These are phyloP conservation scores for Rhodotorula babjevae DNA, from an alignment of 768 basidiomycete species.

Conservation along the genomic window DNA sequence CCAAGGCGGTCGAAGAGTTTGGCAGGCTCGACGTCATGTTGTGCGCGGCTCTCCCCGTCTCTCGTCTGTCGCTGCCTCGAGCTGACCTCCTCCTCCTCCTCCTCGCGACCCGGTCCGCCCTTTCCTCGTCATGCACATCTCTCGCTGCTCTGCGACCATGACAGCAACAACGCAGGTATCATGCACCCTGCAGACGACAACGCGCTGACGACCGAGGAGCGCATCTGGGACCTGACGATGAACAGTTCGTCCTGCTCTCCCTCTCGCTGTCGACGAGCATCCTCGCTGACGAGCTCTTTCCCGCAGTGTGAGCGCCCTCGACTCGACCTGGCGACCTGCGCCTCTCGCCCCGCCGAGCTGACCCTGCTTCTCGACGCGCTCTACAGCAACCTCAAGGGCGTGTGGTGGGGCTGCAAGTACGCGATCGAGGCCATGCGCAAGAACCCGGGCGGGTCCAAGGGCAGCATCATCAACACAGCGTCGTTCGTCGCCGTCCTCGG, in stretches of 20 bases:
- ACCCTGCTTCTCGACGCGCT: conserved; percentile 44
- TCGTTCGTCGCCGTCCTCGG: conserved; percentile 94
- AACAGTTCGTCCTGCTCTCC: conserved; percentile 11
- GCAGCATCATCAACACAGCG: conserved; percentile 94
- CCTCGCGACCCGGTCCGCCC: no score
- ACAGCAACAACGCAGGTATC: conserved; percentile 60
- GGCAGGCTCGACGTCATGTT: conserved; percentile 90
- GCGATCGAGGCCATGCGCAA: conserved; percentile 94
- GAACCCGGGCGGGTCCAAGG: conserved; percentile 72
- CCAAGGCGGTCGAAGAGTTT: conserved; percentile 71
- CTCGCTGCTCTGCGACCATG: neutral
- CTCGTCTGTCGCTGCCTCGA: neutral
- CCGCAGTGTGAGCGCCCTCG: neutral
- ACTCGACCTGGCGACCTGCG: no score
- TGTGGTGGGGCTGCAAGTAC: conserved; percentile 99
- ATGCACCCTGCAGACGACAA: conserved; percentile 96
- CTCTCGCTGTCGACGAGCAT: neutral
- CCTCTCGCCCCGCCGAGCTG: neutral
- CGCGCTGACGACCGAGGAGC: conserved; percentile 92
- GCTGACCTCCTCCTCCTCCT: neutral
- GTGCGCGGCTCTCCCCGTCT: conserved; percentile 51
- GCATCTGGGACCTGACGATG: conserved; percentile 67
- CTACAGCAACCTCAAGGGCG: conserved; percentile 97
- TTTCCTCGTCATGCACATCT: neutral
- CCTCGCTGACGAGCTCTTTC: neutral